Conservation (phyloP, 345 rosid genomes). For the Angophora floribunda region DNA sequence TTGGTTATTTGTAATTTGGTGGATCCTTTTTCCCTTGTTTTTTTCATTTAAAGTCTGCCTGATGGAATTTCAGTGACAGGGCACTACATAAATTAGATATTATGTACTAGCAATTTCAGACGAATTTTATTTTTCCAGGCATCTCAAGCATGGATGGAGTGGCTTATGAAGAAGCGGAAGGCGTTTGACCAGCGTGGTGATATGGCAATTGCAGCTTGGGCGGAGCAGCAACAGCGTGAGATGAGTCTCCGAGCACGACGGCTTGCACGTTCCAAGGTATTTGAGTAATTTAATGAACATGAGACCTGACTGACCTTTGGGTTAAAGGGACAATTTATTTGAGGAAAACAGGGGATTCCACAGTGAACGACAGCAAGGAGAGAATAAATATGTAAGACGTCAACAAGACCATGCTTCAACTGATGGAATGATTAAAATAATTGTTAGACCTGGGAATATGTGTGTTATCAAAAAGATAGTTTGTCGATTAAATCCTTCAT, state of each 20-base stretch:
- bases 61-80: background rate
- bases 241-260: slow-evolving; percentile 76
- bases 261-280: slow-evolving; percentile 86
- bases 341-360: background rate
- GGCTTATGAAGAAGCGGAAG: slow-evolving; percentile 85
- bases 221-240: slow-evolving; percentile 94
- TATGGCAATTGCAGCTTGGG: slow-evolving; percentile 94
- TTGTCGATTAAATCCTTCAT: background rate
- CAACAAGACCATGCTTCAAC: background rate
- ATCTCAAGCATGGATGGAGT: slow-evolving; percentile 97
- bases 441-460: background rate
- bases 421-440: background rate
- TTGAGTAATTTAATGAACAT: background rate
- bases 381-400: background rate
- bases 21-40: background rate
- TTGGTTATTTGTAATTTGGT: background rate
- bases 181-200: slow-evolving; percentile 95
- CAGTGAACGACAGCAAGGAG: background rate
- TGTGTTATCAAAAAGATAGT: background rate
- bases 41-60: background rate
- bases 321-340: background rate
- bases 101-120: background rate
- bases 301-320: background rate
- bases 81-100: background rate
- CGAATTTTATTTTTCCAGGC: slow-evolving; percentile 33